These are phyloP conservation scores for Yarrowia deformans DNA, from an alignment of 805 yeast species.

Conservation along the genomic window DNA sequence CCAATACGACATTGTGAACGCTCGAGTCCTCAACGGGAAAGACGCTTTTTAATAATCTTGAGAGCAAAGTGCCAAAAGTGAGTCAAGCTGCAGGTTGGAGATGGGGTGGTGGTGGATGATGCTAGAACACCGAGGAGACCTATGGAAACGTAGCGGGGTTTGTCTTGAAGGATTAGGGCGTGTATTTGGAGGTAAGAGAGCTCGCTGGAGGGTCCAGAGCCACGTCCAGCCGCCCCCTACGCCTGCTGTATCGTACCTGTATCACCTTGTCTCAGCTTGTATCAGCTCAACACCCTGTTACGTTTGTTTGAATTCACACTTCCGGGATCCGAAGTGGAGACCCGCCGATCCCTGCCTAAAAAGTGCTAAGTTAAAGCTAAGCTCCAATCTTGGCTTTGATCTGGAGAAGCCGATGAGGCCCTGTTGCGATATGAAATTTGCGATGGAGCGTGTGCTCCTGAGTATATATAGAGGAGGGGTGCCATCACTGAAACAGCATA, in stretches of 20 bases:
- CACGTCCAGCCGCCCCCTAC: too few relatives aligned
- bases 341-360: slow-evolving; percentile 27
- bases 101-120: not conserved
- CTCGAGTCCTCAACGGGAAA: slow-evolving; percentile 16
- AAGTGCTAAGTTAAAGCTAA: not conserved
- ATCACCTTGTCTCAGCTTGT: too few relatives aligned
- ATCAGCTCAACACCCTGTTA: too few relatives aligned
- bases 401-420: slow-evolving; percentile 36
- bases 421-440: not conserved
- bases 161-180: too few relatives aligned
- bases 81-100: slow-evolving; percentile 5
- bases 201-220: too few relatives aligned
- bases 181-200: too few relatives aligned
- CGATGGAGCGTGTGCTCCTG: too few relatives aligned
- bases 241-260: too few relatives aligned
- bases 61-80: slow-evolving; percentile 14
- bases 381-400: slow-evolving; percentile 7
- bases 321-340: slow-evolving; percentile 36
- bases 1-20: slow-evolving; percentile 11
- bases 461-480: not conserved
- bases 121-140: not conserved
- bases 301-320: not conserved
- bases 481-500: not conserved
- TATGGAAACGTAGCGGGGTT: too few relatives aligned
- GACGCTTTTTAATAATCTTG: slow-evolving; percentile 17